Percentiles rank a stretch among this genome's conserved stretches.
These are phyloP conservation scores for Globisporangium polare DNA, from an alignment of 352 stramenopile genomes.

Conservation along the genomic window DNA sequence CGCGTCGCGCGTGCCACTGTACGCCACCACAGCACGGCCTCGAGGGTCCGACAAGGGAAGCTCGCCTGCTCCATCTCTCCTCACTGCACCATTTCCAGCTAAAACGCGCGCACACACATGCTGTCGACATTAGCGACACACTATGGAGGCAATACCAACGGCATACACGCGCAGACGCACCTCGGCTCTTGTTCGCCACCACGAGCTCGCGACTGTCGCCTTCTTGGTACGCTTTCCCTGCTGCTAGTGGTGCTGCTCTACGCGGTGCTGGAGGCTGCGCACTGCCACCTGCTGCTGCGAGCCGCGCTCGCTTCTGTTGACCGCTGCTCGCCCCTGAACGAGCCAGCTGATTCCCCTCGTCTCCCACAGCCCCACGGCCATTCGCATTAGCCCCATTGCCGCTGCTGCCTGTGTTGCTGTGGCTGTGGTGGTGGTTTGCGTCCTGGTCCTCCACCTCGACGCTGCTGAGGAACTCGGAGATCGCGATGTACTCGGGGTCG, in stretches of 20 bases:
- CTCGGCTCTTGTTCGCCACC: neutral
- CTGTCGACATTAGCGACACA: neutral
- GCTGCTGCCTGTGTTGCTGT: neutral
- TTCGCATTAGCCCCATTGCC: neutral
- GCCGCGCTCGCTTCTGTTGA: slow-evolving; percentile 14
- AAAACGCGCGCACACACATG: neutral
- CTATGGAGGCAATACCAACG: neutral
- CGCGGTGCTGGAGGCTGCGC: neutral
- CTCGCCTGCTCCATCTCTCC: neutral
- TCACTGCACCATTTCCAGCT: neutral
- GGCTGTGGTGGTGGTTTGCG: neutral
- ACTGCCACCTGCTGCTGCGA: neutral
- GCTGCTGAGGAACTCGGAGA: slow-evolving; percentile 64
- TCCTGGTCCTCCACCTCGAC: slow-evolving; percentile 64
- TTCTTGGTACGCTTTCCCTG: neutral
- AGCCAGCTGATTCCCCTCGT: neutral
- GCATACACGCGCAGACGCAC: neutral
- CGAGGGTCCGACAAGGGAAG: neutral
- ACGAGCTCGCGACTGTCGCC: neutral
- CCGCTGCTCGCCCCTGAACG: neutral
- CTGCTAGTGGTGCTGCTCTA: neutral
- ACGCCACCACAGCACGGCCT: neutral
- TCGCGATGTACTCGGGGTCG: slow-evolving; percentile 58
- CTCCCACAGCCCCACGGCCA: neutral
- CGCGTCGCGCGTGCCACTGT: neutral